Conservation (phyloP, 768 basidiomycete genomes). For the Astraeus odoratus region DNA sequence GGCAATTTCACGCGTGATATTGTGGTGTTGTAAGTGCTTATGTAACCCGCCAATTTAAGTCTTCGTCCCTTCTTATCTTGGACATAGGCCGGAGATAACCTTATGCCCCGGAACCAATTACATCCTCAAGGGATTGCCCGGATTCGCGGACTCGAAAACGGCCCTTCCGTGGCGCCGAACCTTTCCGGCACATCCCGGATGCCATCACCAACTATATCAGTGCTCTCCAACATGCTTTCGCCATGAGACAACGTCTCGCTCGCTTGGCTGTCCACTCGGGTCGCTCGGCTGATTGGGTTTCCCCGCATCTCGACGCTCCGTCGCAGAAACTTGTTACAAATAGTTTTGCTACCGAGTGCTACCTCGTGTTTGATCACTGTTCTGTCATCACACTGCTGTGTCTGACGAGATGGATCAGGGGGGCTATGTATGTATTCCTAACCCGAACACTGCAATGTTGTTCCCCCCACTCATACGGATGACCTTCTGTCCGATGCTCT, state of each 20-base stretch:
- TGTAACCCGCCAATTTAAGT: too few species aligned
- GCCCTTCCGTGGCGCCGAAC: neutral
- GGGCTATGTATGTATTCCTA: neutral
- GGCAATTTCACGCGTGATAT: neutral
- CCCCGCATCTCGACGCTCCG: too few species aligned
- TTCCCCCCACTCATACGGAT: neutral
- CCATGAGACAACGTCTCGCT: neutral
- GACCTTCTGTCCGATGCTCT: neutral
- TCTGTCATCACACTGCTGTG: too few species aligned
- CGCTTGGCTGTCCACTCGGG: too few species aligned
- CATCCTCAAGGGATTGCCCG: neutral
- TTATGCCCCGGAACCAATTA: slow-evolving; percentile 4
- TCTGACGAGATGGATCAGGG: neutral
- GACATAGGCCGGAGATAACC: slow-evolving; percentile 15
- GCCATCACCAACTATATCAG: neutral
- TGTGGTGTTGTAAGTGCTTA: too few species aligned
- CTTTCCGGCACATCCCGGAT: neutral
- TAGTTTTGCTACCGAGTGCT: neutral
- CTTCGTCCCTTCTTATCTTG: slow-evolving; percentile 15
- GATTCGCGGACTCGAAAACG: slow-evolving; percentile 21
- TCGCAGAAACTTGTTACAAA: neutral
- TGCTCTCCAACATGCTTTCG: neutral
- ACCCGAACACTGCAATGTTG: neutral
- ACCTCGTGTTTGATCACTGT: too few species aligned
- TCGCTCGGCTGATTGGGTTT: too few species aligned